Evolutionary conservation across 1,284 basidiomycete species (phyloP), one percentile per base, ranked within the genome.

Genomic region (Mycosarcoma maydis): DNA sequence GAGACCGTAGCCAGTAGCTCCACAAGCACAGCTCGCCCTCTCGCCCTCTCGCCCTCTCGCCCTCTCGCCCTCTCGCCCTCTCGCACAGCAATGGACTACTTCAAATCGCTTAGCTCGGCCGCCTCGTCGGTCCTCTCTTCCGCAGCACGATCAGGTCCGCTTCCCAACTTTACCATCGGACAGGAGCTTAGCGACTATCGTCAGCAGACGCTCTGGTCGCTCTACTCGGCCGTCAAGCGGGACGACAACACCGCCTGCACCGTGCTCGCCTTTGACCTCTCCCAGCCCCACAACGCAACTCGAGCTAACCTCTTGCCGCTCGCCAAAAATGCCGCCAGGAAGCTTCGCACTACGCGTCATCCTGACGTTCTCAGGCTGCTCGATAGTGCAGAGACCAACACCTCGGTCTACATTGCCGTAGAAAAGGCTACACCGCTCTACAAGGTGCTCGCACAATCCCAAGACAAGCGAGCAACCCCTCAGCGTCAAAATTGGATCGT

Each of bases 331-430:
- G 88, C 94, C 0, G 85, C 97, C 30, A 89, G 91, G 64, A 98
- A 95, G 83, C 85, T 98, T 11, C 87, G 94, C 36, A 92, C 92
- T 2, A 90, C 91, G 7, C 88, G 96, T 32, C 96, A 98, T 85
- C 96, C 96, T 0, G 91, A 98, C 82, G 88, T 98, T 3, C 87
- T 99, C 74, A 94, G 92, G 80, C 95, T 96, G 82, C 88, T 98
- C 84, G 83, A 82, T 19, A 92, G 88, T 1, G 89, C 92, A 6
- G 94, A 97, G 80, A 91, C 92, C 2, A 92, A 95, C 42, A 88
- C 88, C 0, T 87, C 88, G 1, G 87, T 98, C 36, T 91, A 93
- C 83, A 92, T 99, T 73, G 91, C 96, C 84, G 97, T 95, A 0
- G 96, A 98, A 83, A 90, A 91, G 4, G 90, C 98, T 7, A 86